Base-by-base conservation (phyloP, 2,329 filamentous ascomycete species). In the Fusarium foetens region DNA sequence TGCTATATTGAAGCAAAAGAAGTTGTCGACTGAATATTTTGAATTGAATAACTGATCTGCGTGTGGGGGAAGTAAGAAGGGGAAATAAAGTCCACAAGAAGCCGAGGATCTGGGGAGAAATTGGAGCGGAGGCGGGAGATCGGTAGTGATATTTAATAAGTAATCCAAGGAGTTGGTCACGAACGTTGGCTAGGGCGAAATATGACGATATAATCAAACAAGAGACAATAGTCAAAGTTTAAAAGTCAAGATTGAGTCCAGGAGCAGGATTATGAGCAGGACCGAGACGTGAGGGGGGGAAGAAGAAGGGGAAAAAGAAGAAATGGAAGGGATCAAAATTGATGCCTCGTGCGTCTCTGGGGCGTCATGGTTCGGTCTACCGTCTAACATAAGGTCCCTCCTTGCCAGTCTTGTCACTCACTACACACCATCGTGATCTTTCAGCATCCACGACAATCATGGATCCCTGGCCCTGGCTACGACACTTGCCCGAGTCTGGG, bases 361-460 rank as follows among this genome's bases (percentile, higher is more conserved):
- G 75, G 75, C 72, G 75, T 76, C 75, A 77, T 77, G 75, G 75
- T 76, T 77, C 71, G 72, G 75, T 76, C 65, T 65, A 69, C 70
- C 64, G 68, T 58, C 70, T 54, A 72, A 54, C 66, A 72, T 35
- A 73, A 73, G 42, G 70, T 42, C 70, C 70, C 65, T 62, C 53
- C 53, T 36, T 46, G 38, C 62, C 42, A 58, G 36, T 52, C 52
- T 63, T 42, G 48, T 51, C 59, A 59, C 70, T 76, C 66, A 71
- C 71, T 71, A 72, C 69, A 73, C 63, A 77, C 72, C 75, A 77
- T 77, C 75, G 75, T 77, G 75, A 77, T 72, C 75, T 76, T 68
- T 70, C 59, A 49, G 58, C 58, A 58, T 57, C 59, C 75, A 74
- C 59, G 66, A 68, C 65, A 59, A 70, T 72, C 74, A 66, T 75